Evolutionary conservation across 2,329 filamentous ascomycete genomes (phyloP).

Genomic region (Colletotrichum costaricense): DNA sequence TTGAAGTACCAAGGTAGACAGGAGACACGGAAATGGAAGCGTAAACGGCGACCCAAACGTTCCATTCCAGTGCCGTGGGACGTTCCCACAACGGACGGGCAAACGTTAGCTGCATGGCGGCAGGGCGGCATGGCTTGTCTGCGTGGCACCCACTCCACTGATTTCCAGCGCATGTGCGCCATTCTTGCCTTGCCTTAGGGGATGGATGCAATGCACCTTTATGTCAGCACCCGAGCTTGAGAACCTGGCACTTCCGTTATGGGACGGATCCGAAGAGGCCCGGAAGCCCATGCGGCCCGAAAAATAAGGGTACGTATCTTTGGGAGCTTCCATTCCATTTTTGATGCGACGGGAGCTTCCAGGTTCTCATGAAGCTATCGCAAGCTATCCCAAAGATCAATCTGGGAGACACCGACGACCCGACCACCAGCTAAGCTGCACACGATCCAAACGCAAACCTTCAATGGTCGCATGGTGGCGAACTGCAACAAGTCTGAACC

Average conservation of each 20-base stretch:
- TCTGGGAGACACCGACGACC: too few species aligned
- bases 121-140: not conserved
- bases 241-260: not conserved
- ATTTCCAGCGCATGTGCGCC: constrained; percentile 3
- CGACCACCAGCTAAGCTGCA: not conserved
- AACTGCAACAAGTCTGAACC: not conserved
- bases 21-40: not conserved
- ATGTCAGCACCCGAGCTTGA: not conserved
- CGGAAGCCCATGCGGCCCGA: constrained; percentile 24
- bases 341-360: constrained; percentile 14
- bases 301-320: not conserved
- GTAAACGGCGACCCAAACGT: not conserved
- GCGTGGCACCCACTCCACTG: constrained; percentile 8
- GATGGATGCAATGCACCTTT: not conserved
- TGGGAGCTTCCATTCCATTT: not conserved
- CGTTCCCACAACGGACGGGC: not conserved
- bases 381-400: not conserved
- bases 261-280: not conserved
- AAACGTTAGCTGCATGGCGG: constrained; percentile 1
- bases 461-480: not conserved
- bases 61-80: not conserved
- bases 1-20: not conserved
- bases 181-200: not conserved
- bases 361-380: constrained; percentile 15
- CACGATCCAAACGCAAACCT: not conserved